Conservation (phyloP, 1,139 yeast species). For the Candida freyschussii region DNA sequence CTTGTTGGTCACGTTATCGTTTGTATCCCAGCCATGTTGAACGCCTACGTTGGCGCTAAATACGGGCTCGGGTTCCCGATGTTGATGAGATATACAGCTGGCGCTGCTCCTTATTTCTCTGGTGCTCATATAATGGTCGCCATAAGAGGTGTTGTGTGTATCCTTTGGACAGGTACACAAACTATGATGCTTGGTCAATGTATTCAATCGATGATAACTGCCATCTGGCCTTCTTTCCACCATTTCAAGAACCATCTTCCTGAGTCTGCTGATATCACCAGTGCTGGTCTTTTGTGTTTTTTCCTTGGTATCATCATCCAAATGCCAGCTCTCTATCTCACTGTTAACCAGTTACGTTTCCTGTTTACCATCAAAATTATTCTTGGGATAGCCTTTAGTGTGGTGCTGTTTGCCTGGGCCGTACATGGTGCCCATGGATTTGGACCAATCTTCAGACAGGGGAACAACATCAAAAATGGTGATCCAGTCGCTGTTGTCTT, state of each 20-base stretch:
- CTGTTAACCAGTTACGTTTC: slow-evolving; percentile 33
- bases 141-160: slow-evolving; percentile 31
- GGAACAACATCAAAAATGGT: slow-evolving; percentile 28
- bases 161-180: slow-evolving; percentile 34
- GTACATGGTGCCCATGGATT: slow-evolving; percentile 31
- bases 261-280: slow-evolving; percentile 32
- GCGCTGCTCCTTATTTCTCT: slow-evolving; percentile 26
- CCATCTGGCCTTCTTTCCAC: slow-evolving; percentile 39
- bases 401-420: slow-evolving; percentile 35
- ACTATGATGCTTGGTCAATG: slow-evolving; percentile 30
- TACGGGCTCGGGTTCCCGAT: slow-evolving; percentile 33
- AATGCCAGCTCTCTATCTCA: slow-evolving; percentile 32
- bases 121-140: slow-evolving; percentile 28
- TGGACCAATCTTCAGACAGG: slow-evolving; percentile 31
- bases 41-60: slow-evolving; percentile 31
- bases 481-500: slow-evolving; percentile 32
- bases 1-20: slow-evolving; percentile 31
- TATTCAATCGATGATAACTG: slow-evolving; percentile 31
- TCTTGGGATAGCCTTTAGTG: slow-evolving; percentile 30
- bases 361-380: slow-evolving; percentile 33
- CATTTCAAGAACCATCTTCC: slow-evolving; percentile 35
- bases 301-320: slow-evolving; percentile 33
- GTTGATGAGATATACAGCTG: slow-evolving; percentile 30
- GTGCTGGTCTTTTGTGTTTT: slow-evolving; percentile 33
- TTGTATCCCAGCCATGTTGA: slow-evolving; percentile 29